Conservation (phyloP, 2,329 filamentous ascomycete genomes). For the Colletotrichum sp. region DNA sequence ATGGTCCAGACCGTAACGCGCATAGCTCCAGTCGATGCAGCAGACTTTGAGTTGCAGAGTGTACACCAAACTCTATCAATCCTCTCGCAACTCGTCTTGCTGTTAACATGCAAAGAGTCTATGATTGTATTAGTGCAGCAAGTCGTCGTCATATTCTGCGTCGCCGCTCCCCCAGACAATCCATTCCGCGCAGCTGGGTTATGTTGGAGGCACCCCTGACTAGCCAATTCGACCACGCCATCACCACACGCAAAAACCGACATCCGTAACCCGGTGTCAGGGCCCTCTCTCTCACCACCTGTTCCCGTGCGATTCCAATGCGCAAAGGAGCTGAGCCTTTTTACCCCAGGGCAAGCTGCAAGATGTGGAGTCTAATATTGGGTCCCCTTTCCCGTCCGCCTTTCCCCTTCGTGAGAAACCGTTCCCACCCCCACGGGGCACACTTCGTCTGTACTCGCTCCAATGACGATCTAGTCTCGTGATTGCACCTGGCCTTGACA, state of each 20-base stretch:
- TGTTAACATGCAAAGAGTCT: neutral
- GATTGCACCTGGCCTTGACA: neutral
- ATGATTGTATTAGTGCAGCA: neutral
- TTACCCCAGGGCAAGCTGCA: neutral
- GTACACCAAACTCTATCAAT: neutral
- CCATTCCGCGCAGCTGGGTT: conserved; percentile 4
- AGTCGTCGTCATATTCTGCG: neutral
- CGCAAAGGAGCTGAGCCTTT: neutral
- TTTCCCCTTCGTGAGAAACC: neutral
- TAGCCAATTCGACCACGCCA: neutral
- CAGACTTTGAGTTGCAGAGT: neutral
- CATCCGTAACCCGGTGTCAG: neutral
- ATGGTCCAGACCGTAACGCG: neutral
- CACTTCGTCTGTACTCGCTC: neutral
- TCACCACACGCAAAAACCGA: neutral
- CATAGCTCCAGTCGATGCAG: neutral
- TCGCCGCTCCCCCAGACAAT: neutral
- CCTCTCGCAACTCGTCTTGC: neutral
- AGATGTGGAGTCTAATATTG: neutral
- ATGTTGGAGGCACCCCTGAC: neutral
- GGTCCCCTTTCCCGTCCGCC: neutral
- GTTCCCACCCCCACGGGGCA: conserved; percentile 1
- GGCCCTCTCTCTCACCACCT: neutral
- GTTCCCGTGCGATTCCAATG: neutral
- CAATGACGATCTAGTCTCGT: conserved; percentile 6